Evolutionary conservation across 306 rosid species (phyloP).

Genomic region (Psophocarpus tetragonolobus): DNA sequence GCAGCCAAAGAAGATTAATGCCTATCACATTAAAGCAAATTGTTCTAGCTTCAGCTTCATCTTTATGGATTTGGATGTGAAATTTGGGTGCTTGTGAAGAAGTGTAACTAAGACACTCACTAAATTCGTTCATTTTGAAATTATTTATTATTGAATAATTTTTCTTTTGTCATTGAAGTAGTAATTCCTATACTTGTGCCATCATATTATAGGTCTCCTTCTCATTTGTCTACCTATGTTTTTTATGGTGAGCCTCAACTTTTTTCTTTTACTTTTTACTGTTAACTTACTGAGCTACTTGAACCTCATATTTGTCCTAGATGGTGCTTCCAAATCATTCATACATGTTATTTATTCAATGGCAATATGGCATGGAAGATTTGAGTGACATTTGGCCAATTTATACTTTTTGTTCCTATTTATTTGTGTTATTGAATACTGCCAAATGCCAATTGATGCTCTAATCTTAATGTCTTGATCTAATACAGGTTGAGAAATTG

Average conservation of each 20-base stretch:
- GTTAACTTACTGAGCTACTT: constrained; percentile 12
- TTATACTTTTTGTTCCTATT: neutral
- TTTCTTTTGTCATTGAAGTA: neutral
- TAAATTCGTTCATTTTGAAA: neutral
- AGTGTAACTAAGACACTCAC: neutral
- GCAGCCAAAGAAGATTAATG: no score
- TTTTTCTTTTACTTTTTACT: neutral
- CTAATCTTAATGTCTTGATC: neutral
- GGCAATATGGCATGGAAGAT: neutral
- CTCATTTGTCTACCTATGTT: neutral
- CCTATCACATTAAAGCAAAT: neutral
- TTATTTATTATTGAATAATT: neutral
- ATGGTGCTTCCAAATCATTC: neutral
- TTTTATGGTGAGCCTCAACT: neutral
- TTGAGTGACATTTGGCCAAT: neutral
- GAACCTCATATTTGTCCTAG: neutral
- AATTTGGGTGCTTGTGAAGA: neutral
- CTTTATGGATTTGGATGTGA: neutral
- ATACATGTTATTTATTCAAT: neutral
- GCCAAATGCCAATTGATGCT: neutral
- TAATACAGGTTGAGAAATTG: constrained; percentile 69
- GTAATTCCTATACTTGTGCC: neutral
- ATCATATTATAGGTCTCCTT: neutral
- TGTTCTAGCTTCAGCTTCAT: neutral
- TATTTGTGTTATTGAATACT: neutral